phyloP scores from a whole-genome alignment of 805 yeast species.

The Hemisphaericaspora nanyangensis region DNA sequence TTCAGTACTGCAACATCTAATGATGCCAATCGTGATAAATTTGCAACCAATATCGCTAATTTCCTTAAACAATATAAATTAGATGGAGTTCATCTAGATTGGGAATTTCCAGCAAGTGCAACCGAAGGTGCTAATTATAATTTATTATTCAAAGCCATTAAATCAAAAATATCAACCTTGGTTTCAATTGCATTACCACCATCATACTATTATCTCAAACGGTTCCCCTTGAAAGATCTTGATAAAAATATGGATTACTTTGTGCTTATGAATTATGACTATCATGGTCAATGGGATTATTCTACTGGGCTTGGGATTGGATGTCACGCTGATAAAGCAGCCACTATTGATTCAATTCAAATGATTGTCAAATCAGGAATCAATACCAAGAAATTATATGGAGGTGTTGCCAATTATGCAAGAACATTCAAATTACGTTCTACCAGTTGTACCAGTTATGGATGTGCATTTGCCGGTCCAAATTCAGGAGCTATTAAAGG shows the following conservation, averaged over 20 bases:
- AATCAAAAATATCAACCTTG: conserved; percentile 8
- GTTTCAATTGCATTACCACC: conserved; percentile 18
- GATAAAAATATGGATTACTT: conserved; percentile 14
- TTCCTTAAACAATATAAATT: conserved; percentile 11
- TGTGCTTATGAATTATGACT: conserved; percentile 17
- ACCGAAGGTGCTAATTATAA: conserved; percentile 13
- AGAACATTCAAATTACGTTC: conserved; percentile 11
- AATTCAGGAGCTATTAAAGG: conserved; percentile 11
- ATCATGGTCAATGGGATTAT: conserved; percentile 13
- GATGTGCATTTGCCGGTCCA: conserved; percentile 13
- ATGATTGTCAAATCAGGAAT: conserved; percentile 17
- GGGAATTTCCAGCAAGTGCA: conserved; percentile 17
- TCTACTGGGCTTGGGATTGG: conserved; percentile 2
- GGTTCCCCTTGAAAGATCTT: conserved; percentile 14
- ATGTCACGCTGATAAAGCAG: conserved; percentile 15
- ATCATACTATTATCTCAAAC: conserved; percentile 13
- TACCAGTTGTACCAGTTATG: conserved; percentile 10
- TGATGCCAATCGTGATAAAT: conserved; percentile 8
- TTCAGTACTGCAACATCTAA: conserved; percentile 11
- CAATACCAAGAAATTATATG: conserved; percentile 14
- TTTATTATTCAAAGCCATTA: conserved; percentile 11
- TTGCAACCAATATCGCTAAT: conserved; percentile 12
- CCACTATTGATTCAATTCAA: conserved; percentile 8
- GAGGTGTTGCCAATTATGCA: conserved; percentile 20
- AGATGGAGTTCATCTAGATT: conserved; percentile 19